Base-by-base conservation (phyloP, 345 rosid genomes). In the Citrus inodora region DNA sequence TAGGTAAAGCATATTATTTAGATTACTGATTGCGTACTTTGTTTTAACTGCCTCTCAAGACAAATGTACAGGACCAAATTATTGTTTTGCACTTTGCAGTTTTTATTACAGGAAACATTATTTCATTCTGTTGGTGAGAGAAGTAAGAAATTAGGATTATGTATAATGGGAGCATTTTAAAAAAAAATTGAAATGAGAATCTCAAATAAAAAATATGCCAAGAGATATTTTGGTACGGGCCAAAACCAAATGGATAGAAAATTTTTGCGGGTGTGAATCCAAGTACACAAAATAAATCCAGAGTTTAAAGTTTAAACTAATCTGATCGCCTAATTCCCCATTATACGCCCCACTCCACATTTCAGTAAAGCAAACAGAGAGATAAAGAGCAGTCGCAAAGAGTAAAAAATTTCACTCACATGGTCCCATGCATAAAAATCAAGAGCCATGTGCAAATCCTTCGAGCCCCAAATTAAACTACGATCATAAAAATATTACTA, bases 361-460 rank as follows among this genome's bases (percentile, higher is more conserved):
- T 42, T 46, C 58, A 53, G 0, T 5, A 5, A 17, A 53, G 58
- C 58, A 53, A 53, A 17, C 0, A 53, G 22, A 53, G 22, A 5
- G 58, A 53, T 3, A 17, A 17, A 6, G 22, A 53, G 22, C 7
- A 19, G 21, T 19, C 7, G 58, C 7, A 14, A 51, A 17, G 22
- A 5, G 58, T 17, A 7, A 53, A 53, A 53, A 17, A 4, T 53
- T 53, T 53, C 58, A 53, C 58, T 48, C 73, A 48, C 37, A 46
- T 70, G 73, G 70, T 67, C 51, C 28, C 48, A 17, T 42, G 58
- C 25, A 69, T 69, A 69, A 69, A 69, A 69, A 6, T 69, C 58
- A 0, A 9, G 21, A 42, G 33, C 58, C 58, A 69, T 46, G 35
- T 25, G 73, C n/a, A 11, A 9, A 3, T 42, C 58, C 53, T 46